phyloP scores from a whole-genome alignment of 257 asterid genomes.

The Scutellaria baicalensis region DNA sequence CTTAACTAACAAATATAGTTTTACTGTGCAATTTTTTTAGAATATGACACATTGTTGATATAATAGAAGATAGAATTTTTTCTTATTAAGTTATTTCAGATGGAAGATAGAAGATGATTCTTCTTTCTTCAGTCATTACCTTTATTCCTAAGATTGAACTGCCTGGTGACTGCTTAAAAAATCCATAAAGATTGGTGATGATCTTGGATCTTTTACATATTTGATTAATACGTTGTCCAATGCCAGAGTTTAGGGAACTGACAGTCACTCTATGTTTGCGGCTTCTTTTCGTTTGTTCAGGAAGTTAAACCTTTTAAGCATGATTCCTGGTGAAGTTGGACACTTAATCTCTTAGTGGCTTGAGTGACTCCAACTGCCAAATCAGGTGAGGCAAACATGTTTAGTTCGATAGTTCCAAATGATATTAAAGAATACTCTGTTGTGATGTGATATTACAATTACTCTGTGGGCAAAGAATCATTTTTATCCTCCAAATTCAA shows the following conservation, averaged over 20 bases:
- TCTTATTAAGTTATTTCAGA: too few relatives aligned
- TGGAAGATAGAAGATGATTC: too few relatives aligned
- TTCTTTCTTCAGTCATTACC: not conserved
- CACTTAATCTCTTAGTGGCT: constrained; percentile 56
- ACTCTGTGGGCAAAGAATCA: constrained; percentile 2
- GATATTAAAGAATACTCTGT: constrained; percentile 5
- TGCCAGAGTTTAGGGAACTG: constrained; percentile 32
- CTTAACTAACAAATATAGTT: too few relatives aligned
- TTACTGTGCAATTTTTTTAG: too few relatives aligned
- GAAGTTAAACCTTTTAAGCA: constrained; percentile 39
- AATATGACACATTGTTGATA: too few relatives aligned
- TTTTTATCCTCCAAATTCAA: not conserved
- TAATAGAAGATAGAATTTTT: too few relatives aligned
- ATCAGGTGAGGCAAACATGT: constrained; percentile 46
- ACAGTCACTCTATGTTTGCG: constrained; percentile 30
- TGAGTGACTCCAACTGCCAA: constrained; percentile 66
- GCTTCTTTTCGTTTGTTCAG: constrained; percentile 48
- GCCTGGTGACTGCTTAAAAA: constrained; percentile 1
- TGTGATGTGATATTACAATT: not conserved
- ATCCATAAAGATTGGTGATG: constrained; percentile 2
- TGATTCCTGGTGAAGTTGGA: constrained; percentile 52
- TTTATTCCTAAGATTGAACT: not conserved
- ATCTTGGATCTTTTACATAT: constrained; percentile 9
- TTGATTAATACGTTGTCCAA: constrained; percentile 15
- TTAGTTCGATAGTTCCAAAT: constrained; percentile 15